A percentile compares a stretch with the other conserved stretches of the same genome.
Evolutionary conservation across 116 monocot species (phyloP).

Genomic region (Iris pallida): DNA sequence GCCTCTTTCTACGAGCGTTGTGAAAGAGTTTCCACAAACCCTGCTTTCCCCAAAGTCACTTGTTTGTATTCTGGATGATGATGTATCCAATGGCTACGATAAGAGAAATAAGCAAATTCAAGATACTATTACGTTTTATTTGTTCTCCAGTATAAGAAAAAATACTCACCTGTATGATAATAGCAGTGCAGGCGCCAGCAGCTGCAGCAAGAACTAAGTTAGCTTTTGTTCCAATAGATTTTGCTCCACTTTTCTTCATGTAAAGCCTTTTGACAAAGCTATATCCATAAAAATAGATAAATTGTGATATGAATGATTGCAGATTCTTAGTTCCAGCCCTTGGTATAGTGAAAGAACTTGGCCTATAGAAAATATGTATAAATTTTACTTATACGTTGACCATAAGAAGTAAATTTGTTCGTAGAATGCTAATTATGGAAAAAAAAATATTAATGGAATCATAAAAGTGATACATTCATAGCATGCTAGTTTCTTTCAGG

Average conservation of each 20-base stretch:
- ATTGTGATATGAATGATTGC: slow-evolving; percentile 91
- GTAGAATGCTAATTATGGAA: too few species aligned
- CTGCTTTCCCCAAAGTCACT: slow-evolving; percentile 88
- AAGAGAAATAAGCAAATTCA: slow-evolving; percentile 12
- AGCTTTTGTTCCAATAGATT: slow-evolving; percentile 78
- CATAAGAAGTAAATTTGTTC: too few species aligned
- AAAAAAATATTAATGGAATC: too few species aligned
- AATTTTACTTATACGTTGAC: too few species aligned
- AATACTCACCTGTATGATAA: slow-evolving; percentile 70
- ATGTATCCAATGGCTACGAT: slow-evolving; percentile 85
- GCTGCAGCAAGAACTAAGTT: slow-evolving; percentile 90
- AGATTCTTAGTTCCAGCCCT: slow-evolving; percentile 83
- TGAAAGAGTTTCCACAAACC: slow-evolving; percentile 74
- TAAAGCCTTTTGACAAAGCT: slow-evolving; percentile 95
- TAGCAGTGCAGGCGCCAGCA: slow-evolving; percentile 88
- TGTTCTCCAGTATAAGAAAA: neutral
- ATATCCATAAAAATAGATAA: slow-evolving; percentile 97
- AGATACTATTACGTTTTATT: neutral
- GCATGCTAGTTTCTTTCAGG: too few species aligned
- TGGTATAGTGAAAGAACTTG: slow-evolving; percentile 88
- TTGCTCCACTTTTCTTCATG: slow-evolving; percentile 55
- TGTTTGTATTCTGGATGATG: slow-evolving; percentile 97
- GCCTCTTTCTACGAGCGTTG: slow-evolving; percentile 70
- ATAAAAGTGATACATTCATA: too few species aligned
- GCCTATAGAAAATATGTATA: slow-evolving; percentile 53